A percentile compares a stretch with the other conserved stretches of the same genome.
These are phyloP conservation scores for Metarhizium album DNA, from an alignment of 2,329 filamentous ascomycete species.

Conservation along the genomic window DNA sequence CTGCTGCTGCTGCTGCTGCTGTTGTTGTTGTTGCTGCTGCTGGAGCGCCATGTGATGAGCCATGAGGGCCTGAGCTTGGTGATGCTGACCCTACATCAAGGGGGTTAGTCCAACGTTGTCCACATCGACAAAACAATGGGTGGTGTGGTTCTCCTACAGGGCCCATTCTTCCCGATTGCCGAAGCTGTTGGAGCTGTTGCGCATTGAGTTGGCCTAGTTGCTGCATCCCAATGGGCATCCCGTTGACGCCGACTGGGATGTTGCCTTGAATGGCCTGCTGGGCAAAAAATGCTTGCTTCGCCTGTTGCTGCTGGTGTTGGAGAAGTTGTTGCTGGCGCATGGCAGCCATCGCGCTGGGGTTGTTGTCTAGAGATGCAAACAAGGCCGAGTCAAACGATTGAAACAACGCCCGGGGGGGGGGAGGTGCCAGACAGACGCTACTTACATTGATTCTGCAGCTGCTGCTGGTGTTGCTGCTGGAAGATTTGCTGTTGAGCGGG, in stretches of 20 bases:
- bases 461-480: slow-evolving; percentile 38
- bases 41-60: slow-evolving; percentile 39
- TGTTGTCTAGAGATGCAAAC: slow-evolving; percentile 19
- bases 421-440: background rate
- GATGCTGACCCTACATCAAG: slow-evolving; percentile 17
- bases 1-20: slow-evolving; percentile 11
- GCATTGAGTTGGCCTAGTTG: slow-evolving; percentile 34
- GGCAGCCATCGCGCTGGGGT: slow-evolving; percentile 26
- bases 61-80: slow-evolving; percentile 29
- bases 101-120: background rate
- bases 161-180: slow-evolving; percentile 27
- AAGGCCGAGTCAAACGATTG: slow-evolving; percentile 6
- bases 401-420: background rate
- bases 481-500: slow-evolving; percentile 49
- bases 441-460: slow-evolving; percentile 25
- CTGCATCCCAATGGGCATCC: slow-evolving; percentile 44
- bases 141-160: slow-evolving; percentile 24
- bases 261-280: slow-evolving; percentile 44
- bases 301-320: slow-evolving; percentile 44
- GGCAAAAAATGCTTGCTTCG: slow-evolving; percentile 40
- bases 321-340: slow-evolving; percentile 46
- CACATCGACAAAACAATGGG: background rate
- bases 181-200: slow-evolving; percentile 41
- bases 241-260: slow-evolving; percentile 31
- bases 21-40: slow-evolving; percentile 25